Evolutionary conservation across 352 stramenopile species (phyloP), one percentile per base, ranked within the genome.

Genomic region (Phytophthora ramorum): DNA sequence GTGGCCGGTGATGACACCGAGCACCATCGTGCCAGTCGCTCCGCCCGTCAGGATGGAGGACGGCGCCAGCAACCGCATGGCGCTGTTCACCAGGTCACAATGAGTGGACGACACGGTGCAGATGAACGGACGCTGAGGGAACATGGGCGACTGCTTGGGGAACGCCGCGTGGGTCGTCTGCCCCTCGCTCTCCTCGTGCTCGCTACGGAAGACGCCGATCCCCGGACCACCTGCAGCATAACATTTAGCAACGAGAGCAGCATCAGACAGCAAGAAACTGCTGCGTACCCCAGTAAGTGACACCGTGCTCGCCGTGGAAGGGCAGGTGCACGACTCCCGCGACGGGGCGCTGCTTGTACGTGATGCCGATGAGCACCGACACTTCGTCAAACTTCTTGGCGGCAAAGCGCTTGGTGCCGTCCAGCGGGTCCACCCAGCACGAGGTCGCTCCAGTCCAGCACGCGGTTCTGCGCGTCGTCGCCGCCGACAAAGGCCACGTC

Each of bases 351-450:
- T 82, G 72, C 45, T 85, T 75, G 73, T 88, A 86, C 35, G 83
- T 77, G 60, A 93, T 81, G 62, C 85, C 85, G 34, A 93, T 76
- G 30, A 93, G 76, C 58, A 93, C 85, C 17, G 85, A 93, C 7
- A 93, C 85, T 56, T 93, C 81, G 34, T 93, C 78, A 63, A 80
- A 92, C 54, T 83, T 80, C 35, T 82, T 81, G 53, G 73, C 83
- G 13, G 85, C 83, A 64, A 93, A 93, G 43, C 87, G 89, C 63
- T 91, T 91, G 24, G 85, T 93, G 41, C 85, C 85, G 37, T 93
- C 85, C 43, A 93, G 76, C 37, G 85, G 85, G 45, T 93, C 85
- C 53, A 93, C 83, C 85, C 85, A 93, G 54, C 48, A 92, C 83
- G n/a, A 93, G 55, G 44, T 89, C 61, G 6, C 67, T 59, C 26